Percentiles rank a stretch among this genome's conserved stretches.
These are phyloP conservation scores for Cicer cuneatum DNA, from an alignment of 306 rosid genomes.

Conservation along the genomic window DNA sequence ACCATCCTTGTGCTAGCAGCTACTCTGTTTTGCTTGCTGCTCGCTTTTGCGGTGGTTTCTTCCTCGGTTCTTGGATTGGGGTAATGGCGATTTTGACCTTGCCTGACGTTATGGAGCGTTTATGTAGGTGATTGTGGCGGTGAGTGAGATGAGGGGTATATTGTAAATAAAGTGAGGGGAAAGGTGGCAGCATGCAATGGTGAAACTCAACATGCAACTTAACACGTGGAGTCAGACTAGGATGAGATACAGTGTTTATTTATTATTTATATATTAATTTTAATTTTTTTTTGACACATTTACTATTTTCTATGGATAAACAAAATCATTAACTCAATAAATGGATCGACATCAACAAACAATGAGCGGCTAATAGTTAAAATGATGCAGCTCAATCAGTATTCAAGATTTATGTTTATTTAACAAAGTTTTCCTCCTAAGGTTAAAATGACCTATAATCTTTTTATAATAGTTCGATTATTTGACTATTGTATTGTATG, in stretches of 20 bases:
- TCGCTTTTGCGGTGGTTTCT: not conserved
- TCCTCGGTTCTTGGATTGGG: not conserved
- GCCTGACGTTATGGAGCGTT: not conserved
- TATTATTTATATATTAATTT: no score
- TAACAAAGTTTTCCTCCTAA: no score
- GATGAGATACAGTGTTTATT: not conserved
- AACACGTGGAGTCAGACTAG: constrained; percentile 40
- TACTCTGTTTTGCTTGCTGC: not conserved
- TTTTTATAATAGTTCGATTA: no score
- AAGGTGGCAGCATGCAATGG: constrained; percentile 47
- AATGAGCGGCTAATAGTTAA: no score
- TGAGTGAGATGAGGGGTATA: constrained; percentile 15
- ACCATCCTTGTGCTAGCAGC: constrained; percentile 1
- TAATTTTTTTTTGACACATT: no score
- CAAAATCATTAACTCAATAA: no score
- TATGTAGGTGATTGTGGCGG: constrained; percentile 14
- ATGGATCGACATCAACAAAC: no score
- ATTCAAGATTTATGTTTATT: no score
- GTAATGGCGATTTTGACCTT: constrained; percentile 35
- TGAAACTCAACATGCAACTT: constrained; percentile 46
- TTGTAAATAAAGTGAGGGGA: not conserved
- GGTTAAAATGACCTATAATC: no score
- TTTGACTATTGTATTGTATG: no score
- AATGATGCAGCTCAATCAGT: no score
- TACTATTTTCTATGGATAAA: no score